Evolutionary conservation across 169 alveolate species (phyloP), one percentile per base, ranked within the genome.

Genomic region (Cystoisospora suis): DNA sequence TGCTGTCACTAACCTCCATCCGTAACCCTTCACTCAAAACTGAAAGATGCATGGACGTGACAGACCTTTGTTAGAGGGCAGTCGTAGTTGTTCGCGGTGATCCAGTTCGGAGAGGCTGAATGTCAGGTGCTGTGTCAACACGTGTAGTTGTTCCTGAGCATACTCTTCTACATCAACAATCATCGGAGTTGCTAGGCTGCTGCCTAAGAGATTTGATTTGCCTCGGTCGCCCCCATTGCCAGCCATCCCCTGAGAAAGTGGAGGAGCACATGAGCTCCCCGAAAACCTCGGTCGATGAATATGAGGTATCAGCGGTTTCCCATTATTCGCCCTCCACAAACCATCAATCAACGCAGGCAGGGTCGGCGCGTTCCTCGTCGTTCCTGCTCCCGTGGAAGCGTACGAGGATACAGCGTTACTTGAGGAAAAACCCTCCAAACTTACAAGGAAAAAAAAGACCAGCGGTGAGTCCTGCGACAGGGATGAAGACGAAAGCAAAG

Each of bases 21-120:
- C n/a, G n/a, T n/a, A n/a, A n/a, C n/a, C n/a, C n/a, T n/a, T n/a
- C n/a, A n/a, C n/a, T n/a, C n/a, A n/a, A n/a, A n/a, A n/a, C n/a
- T n/a, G n/a, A n/a, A n/a, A n/a, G n/a, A n/a, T n/a, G n/a, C n/a
- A n/a, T n/a, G n/a, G n/a, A n/a, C n/a, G n/a, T n/a, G n/a, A n/a
- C 75, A 6, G 17, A 81, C 88, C 88, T 81, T 17, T 81, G 42
- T 34, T 81, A 56, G 77, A 34, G 40, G 88, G 88, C 0, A 81
- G 88, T 3, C 47, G 88, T 32, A 81, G 88, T 34, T 53, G 88
- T 53, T 81, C 88, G 29, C 88, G 44, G 49, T 81, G 88, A 34
- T 53, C 88, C 42, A 81, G 88, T 29, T 81, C 72, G 12, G 88
- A 42, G n/a, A 81, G 56, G 29, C 75, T 81, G 88, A 81, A 81